Percentiles rank a stretch among this genome's conserved stretches.
phyloP scores from a whole-genome alignment of 768 basidiomycete species.

The Cytidiella melzeri region DNA sequence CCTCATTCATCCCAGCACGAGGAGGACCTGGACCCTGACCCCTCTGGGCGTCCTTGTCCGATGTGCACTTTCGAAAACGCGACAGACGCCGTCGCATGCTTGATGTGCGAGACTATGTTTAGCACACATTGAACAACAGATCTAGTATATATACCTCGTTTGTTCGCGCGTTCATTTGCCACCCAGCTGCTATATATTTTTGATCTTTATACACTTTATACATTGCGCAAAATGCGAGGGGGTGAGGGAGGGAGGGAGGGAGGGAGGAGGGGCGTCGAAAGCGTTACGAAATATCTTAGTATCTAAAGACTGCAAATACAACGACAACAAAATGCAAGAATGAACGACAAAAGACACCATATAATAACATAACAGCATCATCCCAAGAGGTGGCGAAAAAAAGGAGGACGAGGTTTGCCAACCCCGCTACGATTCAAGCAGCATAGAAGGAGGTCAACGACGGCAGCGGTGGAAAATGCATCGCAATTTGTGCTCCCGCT shows the following conservation, averaged over 20 bases:
- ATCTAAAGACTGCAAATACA: conserved; percentile 6
- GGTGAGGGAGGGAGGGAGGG: no score
- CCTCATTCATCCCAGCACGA: conserved; percentile 24
- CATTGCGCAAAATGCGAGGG: conserved; percentile 1
- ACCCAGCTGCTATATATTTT: no score
- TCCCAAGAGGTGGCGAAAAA: background rate
- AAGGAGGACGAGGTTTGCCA: conserved; percentile 4
- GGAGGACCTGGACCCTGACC: conserved; percentile 13
- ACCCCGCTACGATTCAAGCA: no score
- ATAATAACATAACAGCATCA: background rate
- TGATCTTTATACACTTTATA: no score
- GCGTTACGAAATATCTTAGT: conserved; percentile 13
- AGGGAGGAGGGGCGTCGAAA: conserved; percentile 11
- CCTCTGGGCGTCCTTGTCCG: conserved; percentile 38
- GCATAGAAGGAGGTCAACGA: conserved; percentile 10
- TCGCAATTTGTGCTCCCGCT: conserved; percentile 19
- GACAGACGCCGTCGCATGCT: conserved; percentile 27
- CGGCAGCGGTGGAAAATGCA: conserved; percentile 13
- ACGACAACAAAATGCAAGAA: conserved; percentile 8
- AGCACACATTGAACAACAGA: background rate
- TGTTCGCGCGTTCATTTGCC: background rate
- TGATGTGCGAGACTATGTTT: conserved; percentile 25
- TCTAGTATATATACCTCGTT: background rate
- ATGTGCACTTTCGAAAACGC: conserved; percentile 57
- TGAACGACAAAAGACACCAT: background rate